Conservation (phyloP, 768 basidiomycete genomes). For the Russula brevipes region DNA sequence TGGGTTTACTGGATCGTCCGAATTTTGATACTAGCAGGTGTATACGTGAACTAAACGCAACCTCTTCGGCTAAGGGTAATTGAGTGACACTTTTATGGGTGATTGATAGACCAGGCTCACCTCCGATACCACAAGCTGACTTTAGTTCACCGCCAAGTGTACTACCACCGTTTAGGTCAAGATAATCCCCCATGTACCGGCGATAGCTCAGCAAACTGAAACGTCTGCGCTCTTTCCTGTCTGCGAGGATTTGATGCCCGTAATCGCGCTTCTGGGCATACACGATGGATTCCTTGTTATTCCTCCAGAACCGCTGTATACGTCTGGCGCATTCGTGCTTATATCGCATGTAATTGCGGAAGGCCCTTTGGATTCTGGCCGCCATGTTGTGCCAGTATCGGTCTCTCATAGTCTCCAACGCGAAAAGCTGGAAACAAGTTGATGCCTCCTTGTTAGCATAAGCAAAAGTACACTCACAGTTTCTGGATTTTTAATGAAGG, state of each 20-base stretch:
- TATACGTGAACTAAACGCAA: conserved; percentile 76
- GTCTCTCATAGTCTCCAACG: conserved; percentile 97
- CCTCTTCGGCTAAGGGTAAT: conserved; percentile 56
- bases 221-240: conserved; percentile 87
- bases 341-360: conserved; percentile 92
- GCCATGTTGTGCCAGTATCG: conserved; percentile 99
- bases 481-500: conserved; percentile 99
- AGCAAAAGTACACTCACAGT: conserved; percentile 51
- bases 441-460: conserved; percentile 1
- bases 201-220: conserved; percentile 93
- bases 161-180: conserved; percentile 80
- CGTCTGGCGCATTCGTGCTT: conserved; percentile 91
- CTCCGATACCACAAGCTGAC: conserved; percentile 62
- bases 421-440: conserved; percentile 66
- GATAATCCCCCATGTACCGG: conserved; percentile 93
- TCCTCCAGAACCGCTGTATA: conserved; percentile 98
- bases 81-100: neutral
- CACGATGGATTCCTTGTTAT: conserved; percentile 89
- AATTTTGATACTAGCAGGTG: conserved; percentile 83
- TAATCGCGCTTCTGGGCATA: conserved; percentile 91
- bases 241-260: conserved; percentile 86
- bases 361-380: conserved; percentile 90
- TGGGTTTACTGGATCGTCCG: conserved; percentile 83
- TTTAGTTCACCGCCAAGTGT: conserved; percentile 73
- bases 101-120: conserved; percentile 39